A percentile compares a stretch with the other conserved stretches of the same genome.
phyloP scores from a whole-genome alignment of 352 stramenopile genomes.

The Pythium dissotocum region DNA sequence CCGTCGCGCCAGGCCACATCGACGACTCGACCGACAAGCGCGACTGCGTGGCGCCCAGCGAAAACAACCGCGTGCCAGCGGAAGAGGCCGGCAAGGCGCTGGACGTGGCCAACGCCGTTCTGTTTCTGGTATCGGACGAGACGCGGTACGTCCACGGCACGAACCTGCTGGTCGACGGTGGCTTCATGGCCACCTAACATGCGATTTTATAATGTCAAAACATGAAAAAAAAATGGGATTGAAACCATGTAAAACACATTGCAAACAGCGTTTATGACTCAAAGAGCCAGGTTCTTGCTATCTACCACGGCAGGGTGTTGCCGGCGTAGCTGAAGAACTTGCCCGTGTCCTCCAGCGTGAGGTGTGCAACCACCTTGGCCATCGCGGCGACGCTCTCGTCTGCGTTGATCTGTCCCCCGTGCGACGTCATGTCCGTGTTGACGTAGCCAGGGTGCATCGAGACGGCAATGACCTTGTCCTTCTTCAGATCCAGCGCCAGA shows the following conservation, averaged over 20 bases:
- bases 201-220: background rate
- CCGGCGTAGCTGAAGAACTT: slow-evolving; percentile 51
- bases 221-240: too few relatives aligned
- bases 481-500: slow-evolving; percentile 52
- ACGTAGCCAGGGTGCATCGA: slow-evolving; percentile 68
- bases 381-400: slow-evolving; percentile 52
- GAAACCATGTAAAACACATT: too few relatives aligned
- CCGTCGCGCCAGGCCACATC: slow-evolving; percentile 57
- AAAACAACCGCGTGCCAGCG: slow-evolving; percentile 51
- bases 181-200: slow-evolving; percentile 50
- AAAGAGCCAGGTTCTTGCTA: too few relatives aligned
- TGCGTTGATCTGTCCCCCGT: slow-evolving; percentile 40
- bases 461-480: slow-evolving; percentile 57
- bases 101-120: slow-evolving; percentile 68
- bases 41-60: slow-evolving; percentile 50
- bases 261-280: too few relatives aligned
- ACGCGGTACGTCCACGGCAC: slow-evolving; percentile 63
- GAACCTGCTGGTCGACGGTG: slow-evolving; percentile 64
- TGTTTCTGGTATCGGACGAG: slow-evolving; percentile 66
- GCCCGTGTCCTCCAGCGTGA: too few relatives aligned
- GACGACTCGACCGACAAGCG: slow-evolving; percentile 62
- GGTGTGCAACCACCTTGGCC: slow-evolving; percentile 49
- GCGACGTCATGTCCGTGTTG: slow-evolving; percentile 52
- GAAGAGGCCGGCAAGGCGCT: slow-evolving; percentile 57
- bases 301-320: slow-evolving; percentile 57